phyloP scores from a whole-genome alignment of 169 alveolate genomes.

The Babesia ovata region DNA sequence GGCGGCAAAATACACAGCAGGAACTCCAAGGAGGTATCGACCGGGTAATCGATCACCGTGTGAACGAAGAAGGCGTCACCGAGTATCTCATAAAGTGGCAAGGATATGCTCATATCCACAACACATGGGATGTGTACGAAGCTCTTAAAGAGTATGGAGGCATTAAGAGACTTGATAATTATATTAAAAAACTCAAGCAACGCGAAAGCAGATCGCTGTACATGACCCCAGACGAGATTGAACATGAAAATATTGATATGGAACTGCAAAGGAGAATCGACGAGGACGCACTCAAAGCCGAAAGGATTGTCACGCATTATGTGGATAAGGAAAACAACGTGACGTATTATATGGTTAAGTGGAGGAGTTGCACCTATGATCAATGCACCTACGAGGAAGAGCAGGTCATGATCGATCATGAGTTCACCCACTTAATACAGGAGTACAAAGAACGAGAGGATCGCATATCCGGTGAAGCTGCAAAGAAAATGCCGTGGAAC shows the following conservation, averaged over 20 bases:
- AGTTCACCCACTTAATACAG: constrained; percentile 75
- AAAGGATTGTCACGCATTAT: constrained; percentile 81
- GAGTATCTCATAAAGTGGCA: constrained; percentile 87
- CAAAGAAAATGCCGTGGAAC: constrained; percentile 77
- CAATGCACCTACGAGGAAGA: constrained; percentile 89
- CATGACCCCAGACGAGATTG: constrained; percentile 89
- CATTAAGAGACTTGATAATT: constrained; percentile 84
- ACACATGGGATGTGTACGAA: constrained; percentile 87
- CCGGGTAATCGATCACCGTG: constrained; percentile 75
- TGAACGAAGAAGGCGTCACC: constrained; percentile 68
- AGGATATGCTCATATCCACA: constrained; percentile 88
- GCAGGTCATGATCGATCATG: constrained; percentile 82
- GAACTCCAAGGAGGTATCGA: constrained; percentile 79
- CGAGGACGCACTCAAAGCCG: constrained; percentile 88
- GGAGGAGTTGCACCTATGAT: constrained; percentile 89
- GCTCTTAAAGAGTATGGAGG: constrained; percentile 78
- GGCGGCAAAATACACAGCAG: constrained; percentile 53
- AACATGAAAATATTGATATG: constrained; percentile 84
- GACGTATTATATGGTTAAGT: constrained; percentile 82
- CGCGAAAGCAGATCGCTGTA: constrained; percentile 75
- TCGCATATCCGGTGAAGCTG: constrained; percentile 75
- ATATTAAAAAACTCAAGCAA: constrained; percentile 78
- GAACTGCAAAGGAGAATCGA: constrained; percentile 88
- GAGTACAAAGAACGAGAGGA: constrained; percentile 81
- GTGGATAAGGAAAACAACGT: constrained; percentile 54